Base-by-base conservation (phyloP, 345 rosid species). In the Physaria fendleri region DNA sequence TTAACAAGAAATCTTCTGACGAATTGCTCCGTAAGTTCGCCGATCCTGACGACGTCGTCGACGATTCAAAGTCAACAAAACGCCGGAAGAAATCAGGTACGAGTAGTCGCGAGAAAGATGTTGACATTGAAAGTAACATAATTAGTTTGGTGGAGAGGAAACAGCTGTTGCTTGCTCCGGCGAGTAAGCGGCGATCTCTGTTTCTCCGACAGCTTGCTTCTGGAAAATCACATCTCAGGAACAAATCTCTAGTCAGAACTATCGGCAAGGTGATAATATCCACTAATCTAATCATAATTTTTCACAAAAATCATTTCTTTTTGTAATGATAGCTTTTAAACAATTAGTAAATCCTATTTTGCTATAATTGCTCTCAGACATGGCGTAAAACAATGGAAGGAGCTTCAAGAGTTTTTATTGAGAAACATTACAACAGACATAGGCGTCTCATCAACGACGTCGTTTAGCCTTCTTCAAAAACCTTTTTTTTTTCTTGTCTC, bases 371-470 rank as follows among this genome's bases (percentile, higher is more conserved):
- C 48, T 32, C 33, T 76, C 78, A 86, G 98, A 86, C 94, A 34
- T 89, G 95, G 97, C 85, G 91, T 13, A 85, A 66, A 65, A 87
- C 97, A 11, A 69, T 93, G 49, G 90, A 85, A 64, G 92, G 97
- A 64, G 97, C 99, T 3, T 81, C 95, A 0, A 81, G 73, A 56
- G 79, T 79, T 29, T 75, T 93, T 53, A 46, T 89, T 64, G 94
- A 89, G 78, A 93, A 76, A 76, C 94, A 82, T 53, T 85, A 81
- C 62, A 80, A 81, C 62, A 76, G 86, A 38, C 99, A 86, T 40
- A 81, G 66, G 63, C 95, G 97, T 61, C 76, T 93, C 76, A 78
- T 83, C 2, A 87, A 63, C 56, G 94, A 89, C 45, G 84, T 68
- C 25, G 71, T 77, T 20, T 82, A 66, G 21, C 2, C 41, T 44